These are phyloP conservation scores for Pseudopyrenochaeta lycopersici DNA, from an alignment of 2,329 filamentous ascomycete genomes.

Conservation along the genomic window DNA sequence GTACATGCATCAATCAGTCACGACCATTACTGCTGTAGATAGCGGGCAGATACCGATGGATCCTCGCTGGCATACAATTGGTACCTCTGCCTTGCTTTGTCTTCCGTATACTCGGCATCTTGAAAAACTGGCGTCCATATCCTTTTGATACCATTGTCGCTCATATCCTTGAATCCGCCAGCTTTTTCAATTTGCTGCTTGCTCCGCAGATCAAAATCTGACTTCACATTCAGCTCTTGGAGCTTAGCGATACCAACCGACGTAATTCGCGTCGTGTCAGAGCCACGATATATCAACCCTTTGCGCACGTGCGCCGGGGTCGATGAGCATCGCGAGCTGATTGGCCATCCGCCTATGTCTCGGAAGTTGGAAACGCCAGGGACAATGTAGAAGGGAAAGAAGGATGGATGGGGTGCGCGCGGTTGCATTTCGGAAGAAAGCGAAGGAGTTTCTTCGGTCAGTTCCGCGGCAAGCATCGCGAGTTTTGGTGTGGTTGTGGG, in stretches of 20 bases:
- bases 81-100: slow-evolving; percentile 67
- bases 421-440: not conserved
- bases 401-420: slow-evolving; percentile 16
- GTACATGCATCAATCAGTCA: not conserved
- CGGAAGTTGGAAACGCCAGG: slow-evolving; percentile 43
- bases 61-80: slow-evolving; percentile 66
- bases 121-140: slow-evolving; percentile 71
- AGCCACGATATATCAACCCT: slow-evolving; percentile 70
- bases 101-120: slow-evolving; percentile 67
- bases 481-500: not conserved
- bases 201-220: slow-evolving; percentile 74
- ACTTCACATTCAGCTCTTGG: slow-evolving; percentile 64
- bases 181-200: slow-evolving; percentile 63
- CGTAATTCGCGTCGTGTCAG: slow-evolving; percentile 61
- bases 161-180: slow-evolving; percentile 48
- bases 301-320: slow-evolving; percentile 52
- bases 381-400: slow-evolving; percentile 35
- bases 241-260: slow-evolving; percentile 19
- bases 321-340: not conserved
- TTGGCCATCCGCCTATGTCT: slow-evolving; percentile 40
- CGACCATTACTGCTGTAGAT: not conserved
- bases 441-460: slow-evolving; percentile 4
- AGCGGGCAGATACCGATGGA: slow-evolving; percentile 46
- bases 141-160: slow-evolving; percentile 51
- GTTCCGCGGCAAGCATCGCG: slow-evolving; percentile 7